phyloP scores from a whole-genome alignment of 139 green algal genomes.

The Eudorina sp. region DNA sequence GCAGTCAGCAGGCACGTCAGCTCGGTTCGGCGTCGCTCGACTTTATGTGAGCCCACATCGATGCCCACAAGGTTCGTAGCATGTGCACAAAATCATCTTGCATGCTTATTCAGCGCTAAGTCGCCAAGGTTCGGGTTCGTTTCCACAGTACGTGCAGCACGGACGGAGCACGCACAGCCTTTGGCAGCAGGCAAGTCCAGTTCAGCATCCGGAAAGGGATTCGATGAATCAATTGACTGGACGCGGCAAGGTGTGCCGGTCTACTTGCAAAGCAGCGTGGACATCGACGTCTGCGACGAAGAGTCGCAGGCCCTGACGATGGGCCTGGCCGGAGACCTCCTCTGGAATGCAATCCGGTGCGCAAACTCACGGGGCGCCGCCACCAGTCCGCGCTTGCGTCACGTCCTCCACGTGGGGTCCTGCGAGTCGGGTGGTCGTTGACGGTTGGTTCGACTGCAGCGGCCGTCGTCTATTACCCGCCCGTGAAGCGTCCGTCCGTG shows the following conservation, averaged over 20 bases:
- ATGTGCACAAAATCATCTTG: neutral
- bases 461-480: too few relatives aligned
- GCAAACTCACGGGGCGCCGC: too few relatives aligned
- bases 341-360: constrained; percentile 44
- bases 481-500: too few relatives aligned
- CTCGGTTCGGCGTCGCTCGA: neutral
- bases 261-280: constrained; percentile 45
- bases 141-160: neutral
- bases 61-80: neutral
- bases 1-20: neutral
- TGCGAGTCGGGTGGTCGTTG: too few relatives aligned
- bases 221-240: constrained; percentile 32
- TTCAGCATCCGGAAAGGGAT: neutral
- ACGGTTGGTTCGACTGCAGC: too few relatives aligned
- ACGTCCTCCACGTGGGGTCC: too few relatives aligned
- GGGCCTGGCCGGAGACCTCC: constrained; percentile 23
- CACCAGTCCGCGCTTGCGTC: too few relatives aligned
- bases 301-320: constrained; percentile 35
- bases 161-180: neutral
- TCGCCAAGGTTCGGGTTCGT: neutral
- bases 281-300: constrained; percentile 35
- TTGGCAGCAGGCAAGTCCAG: neutral
- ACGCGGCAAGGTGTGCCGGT: constrained; percentile 3
- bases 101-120: neutral
- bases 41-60: neutral